These are phyloP conservation scores for Pestalotiopsis sp. DNA, from an alignment of 2,329 filamentous ascomycete genomes.

Conservation along the genomic window DNA sequence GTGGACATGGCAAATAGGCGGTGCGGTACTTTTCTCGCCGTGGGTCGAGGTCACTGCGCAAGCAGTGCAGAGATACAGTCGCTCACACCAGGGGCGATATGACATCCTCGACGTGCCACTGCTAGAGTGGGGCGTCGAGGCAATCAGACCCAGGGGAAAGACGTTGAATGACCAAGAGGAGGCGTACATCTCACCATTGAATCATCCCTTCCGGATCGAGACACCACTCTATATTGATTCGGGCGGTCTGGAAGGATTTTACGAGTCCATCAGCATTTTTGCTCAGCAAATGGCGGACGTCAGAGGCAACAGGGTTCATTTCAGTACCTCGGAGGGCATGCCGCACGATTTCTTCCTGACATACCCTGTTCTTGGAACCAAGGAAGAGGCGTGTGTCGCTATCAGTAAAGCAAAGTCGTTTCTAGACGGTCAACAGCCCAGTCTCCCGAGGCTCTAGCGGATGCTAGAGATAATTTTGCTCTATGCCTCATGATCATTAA, in stretches of 20 bases:
- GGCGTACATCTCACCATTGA: conserved; percentile 24
- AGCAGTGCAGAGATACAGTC: conserved; percentile 12
- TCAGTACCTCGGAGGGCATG: conserved; percentile 17
- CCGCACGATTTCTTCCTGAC: conserved; percentile 19
- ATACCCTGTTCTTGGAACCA: conserved; percentile 11
- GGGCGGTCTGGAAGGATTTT: conserved; percentile 21
- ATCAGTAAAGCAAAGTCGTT: not conserved
- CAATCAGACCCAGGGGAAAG: conserved; percentile 18
- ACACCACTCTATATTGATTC: conserved; percentile 23
- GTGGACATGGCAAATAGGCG: conserved; percentile 13
- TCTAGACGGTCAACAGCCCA: not conserved
- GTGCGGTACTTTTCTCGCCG: conserved; percentile 20
- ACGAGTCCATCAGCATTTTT: conserved; percentile 19
- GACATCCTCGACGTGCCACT: conserved; percentile 21
- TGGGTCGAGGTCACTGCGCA: conserved; percentile 24
- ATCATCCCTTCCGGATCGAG: conserved; percentile 22
- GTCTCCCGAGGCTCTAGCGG: not conserved
- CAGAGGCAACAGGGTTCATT: conserved; percentile 16
- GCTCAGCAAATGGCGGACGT: conserved; percentile 20
- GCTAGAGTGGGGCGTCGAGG: conserved; percentile 24
- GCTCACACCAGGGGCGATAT: not conserved
- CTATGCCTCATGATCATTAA: not conserved
- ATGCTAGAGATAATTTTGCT: not conserved
- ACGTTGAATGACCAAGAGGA: conserved; percentile 11
- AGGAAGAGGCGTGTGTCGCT: conserved; percentile 13